Percentiles rank a stretch among this genome's conserved stretches.
Conservation (phyloP, 2,329 filamentous ascomycete genomes). For the Westerdykella aurantiaca region DNA sequence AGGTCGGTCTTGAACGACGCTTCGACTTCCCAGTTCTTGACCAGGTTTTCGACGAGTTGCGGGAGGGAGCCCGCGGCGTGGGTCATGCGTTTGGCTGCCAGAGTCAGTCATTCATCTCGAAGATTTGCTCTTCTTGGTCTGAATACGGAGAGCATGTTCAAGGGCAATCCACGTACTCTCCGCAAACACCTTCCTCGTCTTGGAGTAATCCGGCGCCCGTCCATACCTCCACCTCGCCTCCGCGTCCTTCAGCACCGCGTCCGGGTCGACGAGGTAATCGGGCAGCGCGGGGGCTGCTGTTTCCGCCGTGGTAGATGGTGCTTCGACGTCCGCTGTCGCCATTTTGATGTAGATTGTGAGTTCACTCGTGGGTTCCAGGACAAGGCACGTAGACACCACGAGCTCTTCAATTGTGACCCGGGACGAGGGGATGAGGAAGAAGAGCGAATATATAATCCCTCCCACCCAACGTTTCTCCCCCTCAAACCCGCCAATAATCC, state of each 20-base stretch:
- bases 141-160: background rate
- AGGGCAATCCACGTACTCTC: slow-evolving; percentile 51
- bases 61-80: slow-evolving; percentile 54
- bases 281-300: slow-evolving; percentile 40
- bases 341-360: slow-evolving; percentile 8
- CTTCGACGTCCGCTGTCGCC: slow-evolving; percentile 26
- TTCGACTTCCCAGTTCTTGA: slow-evolving; percentile 70
- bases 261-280: slow-evolving; percentile 55
- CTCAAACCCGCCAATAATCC: too few relatives aligned
- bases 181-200: slow-evolving; percentile 55
- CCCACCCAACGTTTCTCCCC: too few relatives aligned
- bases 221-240: slow-evolving; percentile 57
- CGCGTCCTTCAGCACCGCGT: slow-evolving; percentile 53
- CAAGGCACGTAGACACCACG: background rate
- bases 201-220: slow-evolving; percentile 57
- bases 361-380: too few relatives aligned
- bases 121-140: background rate
- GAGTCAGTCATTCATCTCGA: background rate
- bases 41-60: slow-evolving; percentile 60
- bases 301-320: slow-evolving; percentile 14
- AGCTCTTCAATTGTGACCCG: background rate
- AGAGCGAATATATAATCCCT: too few relatives aligned
- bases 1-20: slow-evolving; percentile 61
- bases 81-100: slow-evolving; percentile 51
- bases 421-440: too few relatives aligned